phyloP scores from a whole-genome alignment of 768 basidiomycete genomes.

The Tulasnella sp. region DNA sequence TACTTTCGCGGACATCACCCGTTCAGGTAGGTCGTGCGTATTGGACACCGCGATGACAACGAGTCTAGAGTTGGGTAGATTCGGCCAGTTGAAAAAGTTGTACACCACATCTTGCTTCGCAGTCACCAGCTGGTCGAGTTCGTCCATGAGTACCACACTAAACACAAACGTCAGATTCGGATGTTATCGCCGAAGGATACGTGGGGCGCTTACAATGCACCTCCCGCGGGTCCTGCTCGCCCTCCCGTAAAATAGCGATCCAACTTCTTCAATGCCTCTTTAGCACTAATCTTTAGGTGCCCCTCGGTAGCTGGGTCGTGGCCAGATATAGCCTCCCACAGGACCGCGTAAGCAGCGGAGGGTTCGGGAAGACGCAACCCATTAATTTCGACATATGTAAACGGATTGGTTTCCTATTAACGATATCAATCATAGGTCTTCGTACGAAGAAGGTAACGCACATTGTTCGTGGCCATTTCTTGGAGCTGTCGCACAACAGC shows the following conservation, averaged over 20 bases:
- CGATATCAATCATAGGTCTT: background rate
- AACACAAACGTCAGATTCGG: conserved; percentile 5
- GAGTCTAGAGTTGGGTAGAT: conserved; percentile 71
- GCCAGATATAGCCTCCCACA: conserved; percentile 89
- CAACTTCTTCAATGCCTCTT: conserved; percentile 70
- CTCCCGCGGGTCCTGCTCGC: conserved; percentile 60
- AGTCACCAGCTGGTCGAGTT: conserved; percentile 92
- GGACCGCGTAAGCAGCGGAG: conserved; percentile 74
- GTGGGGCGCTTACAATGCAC: conserved; percentile 60
- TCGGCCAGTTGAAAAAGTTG: conserved; percentile 99
- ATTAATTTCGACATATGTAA: conserved; percentile 96
- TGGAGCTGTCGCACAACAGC: conserved; percentile 83
- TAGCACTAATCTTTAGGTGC: conserved; percentile 53
- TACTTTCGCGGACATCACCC: conserved; percentile 85
- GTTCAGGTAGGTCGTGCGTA: conserved; percentile 94
- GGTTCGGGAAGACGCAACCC: conserved; percentile 90
- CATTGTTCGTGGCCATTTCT: conserved; percentile 70
- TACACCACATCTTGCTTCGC: conserved; percentile 97
- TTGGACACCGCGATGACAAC: conserved; percentile 96
- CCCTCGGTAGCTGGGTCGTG: conserved; percentile 52
- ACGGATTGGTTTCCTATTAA: conserved; percentile 75
- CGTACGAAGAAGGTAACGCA: conserved; percentile 29
- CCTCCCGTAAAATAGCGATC: conserved; percentile 64
- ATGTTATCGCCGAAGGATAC: background rate
- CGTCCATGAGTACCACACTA: conserved; percentile 96